A percentile compares a stretch with the other conserved stretches of the same genome.
Conservation (phyloP, 441 rosid species). For the Erodium chrysanthum region DNA sequence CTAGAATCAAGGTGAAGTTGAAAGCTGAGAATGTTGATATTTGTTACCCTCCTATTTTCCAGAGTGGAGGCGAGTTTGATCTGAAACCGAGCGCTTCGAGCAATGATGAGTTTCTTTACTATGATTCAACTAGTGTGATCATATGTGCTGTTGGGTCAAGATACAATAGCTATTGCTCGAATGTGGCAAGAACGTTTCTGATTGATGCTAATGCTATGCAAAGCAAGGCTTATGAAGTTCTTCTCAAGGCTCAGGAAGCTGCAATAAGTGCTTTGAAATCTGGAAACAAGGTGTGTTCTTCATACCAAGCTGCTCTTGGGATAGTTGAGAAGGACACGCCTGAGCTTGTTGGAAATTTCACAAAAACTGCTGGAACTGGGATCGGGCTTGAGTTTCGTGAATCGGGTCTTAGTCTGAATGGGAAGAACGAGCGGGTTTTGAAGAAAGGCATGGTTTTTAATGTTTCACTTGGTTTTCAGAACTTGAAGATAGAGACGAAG, state of each 20-base stretch:
- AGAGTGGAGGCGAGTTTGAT: slow-evolving; percentile 81
- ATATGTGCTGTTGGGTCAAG: slow-evolving; percentile 72
- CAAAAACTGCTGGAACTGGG: slow-evolving; percentile 84
- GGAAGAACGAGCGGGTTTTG: slow-evolving; percentile 60
- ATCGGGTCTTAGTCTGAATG: slow-evolving; percentile 60
- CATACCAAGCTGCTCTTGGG: slow-evolving; percentile 52
- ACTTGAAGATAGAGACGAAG: slow-evolving; percentile 43
- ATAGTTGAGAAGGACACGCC: slow-evolving; percentile 64
- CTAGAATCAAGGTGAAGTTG: slow-evolving; percentile 60
- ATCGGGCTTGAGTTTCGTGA: slow-evolving; percentile 87
- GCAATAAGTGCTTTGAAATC: slow-evolving; percentile 53
- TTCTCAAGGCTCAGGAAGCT: slow-evolving; percentile 75
- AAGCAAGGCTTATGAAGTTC: slow-evolving; percentile 73
- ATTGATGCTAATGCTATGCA: slow-evolving; percentile 66
- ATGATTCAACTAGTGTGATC: slow-evolving; percentile 68
- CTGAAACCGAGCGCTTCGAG: slow-evolving; percentile 78
- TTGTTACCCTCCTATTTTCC: slow-evolving; percentile 88
- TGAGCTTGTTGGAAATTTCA: slow-evolving; percentile 49
- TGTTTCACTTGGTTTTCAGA: slow-evolving; percentile 78
- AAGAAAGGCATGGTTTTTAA: slow-evolving; percentile 62
- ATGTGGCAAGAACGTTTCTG: slow-evolving; percentile 62
- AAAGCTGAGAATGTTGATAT: slow-evolving; percentile 73
- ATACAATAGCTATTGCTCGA: slow-evolving; percentile 80
- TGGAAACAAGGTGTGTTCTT: slow-evolving; percentile 45
- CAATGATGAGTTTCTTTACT: slow-evolving; percentile 61